Conservation (phyloP, 768 basidiomycete species). For the Panaeolus papilionaceus region DNA sequence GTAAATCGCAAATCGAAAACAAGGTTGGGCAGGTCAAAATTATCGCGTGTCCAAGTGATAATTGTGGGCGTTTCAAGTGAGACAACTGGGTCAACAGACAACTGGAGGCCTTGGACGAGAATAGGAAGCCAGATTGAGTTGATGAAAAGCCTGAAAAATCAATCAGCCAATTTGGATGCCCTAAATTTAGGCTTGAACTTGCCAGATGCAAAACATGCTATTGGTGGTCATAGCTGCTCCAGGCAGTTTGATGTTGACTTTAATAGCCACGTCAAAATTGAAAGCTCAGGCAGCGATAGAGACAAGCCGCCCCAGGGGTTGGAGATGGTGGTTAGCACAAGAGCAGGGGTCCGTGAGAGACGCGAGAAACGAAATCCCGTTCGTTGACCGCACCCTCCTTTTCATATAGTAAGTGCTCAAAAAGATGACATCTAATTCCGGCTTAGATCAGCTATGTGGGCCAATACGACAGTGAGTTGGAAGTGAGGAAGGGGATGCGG, state of each 20-base stretch:
- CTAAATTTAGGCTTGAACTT: neutral
- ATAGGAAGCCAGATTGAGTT: neutral
- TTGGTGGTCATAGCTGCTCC: neutral
- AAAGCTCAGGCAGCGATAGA: neutral
- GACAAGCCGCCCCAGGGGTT: constrained; percentile 4
- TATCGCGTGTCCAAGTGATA: neutral
- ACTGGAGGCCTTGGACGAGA: neutral
- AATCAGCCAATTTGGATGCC: neutral
- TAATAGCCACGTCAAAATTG: neutral
- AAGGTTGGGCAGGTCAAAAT: neutral
- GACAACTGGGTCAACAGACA: neutral
- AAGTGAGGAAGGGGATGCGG: too few relatives aligned
- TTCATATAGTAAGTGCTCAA: neutral
- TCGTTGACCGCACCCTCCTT: neutral
- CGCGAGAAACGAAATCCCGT: neutral
- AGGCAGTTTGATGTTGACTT: neutral
- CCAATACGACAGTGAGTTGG: neutral
- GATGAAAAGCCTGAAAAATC: neutral
- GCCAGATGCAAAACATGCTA: neutral
- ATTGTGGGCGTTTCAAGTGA: neutral
- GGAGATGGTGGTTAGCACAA: neutral
- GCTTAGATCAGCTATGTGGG: neutral
- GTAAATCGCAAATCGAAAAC: neutral
- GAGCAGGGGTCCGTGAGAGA: neutral
- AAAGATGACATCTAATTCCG: neutral